phyloP scores from a whole-genome alignment of 805 yeast genomes.

The Yarrowia alimentaria region DNA sequence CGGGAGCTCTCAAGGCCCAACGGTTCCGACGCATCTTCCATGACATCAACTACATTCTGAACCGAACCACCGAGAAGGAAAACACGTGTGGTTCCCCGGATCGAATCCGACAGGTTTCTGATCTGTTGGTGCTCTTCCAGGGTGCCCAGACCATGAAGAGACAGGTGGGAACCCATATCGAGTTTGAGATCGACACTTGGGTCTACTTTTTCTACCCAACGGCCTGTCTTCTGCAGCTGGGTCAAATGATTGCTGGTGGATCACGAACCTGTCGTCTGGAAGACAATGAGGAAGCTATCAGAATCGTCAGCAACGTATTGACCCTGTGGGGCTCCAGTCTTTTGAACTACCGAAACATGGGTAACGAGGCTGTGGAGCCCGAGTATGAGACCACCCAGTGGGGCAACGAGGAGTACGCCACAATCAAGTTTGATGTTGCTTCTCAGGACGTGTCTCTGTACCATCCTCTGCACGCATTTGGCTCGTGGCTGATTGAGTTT shows the following conservation, averaged over 20 bases:
- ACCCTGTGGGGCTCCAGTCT: slow-evolving; percentile 36
- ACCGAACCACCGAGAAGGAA: slow-evolving; percentile 59
- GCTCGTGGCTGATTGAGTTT: slow-evolving; percentile 68
- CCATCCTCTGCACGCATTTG: slow-evolving; percentile 75
- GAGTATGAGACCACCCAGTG: slow-evolving; percentile 28
- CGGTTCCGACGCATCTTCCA: slow-evolving; percentile 75
- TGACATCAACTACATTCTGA: slow-evolving; percentile 74
- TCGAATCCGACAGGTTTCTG: slow-evolving; percentile 60
- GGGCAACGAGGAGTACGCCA: slow-evolving; percentile 33
- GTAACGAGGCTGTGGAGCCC: slow-evolving; percentile 32
- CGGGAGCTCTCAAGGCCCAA: slow-evolving; percentile 7
- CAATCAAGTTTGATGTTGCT: slow-evolving; percentile 47
- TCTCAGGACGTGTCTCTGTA: slow-evolving; percentile 60
- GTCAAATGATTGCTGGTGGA: slow-evolving; percentile 40
- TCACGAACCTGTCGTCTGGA: slow-evolving; percentile 32
- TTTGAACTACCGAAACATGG: slow-evolving; percentile 30
- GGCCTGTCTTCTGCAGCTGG: slow-evolving; percentile 60
- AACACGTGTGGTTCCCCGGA: slow-evolving; percentile 46
- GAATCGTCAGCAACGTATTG: slow-evolving; percentile 33
- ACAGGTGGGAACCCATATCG: slow-evolving; percentile 79
- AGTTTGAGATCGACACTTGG: slow-evolving; percentile 85
- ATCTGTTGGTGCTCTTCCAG: slow-evolving; percentile 66
- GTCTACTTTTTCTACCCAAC: slow-evolving; percentile 65
- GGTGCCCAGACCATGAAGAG: slow-evolving; percentile 73
- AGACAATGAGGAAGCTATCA: slow-evolving; percentile 32